Evolutionary conservation across 768 basidiomycete species (phyloP), one percentile per base, ranked within the genome.

Genomic region (Phaeotremella skinneri): DNA sequence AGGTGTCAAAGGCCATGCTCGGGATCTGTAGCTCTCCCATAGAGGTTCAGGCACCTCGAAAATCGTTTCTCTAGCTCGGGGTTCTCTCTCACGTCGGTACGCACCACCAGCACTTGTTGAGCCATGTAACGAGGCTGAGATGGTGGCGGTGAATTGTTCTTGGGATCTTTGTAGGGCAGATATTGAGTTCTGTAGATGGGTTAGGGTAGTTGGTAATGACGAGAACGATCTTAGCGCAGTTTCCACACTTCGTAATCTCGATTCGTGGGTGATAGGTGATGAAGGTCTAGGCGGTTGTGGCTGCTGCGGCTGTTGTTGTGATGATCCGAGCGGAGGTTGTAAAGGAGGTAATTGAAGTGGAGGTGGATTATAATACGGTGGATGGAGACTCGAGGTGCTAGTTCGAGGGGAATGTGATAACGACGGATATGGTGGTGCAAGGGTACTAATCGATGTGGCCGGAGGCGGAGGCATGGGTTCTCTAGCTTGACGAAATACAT

Each of bases 1-100:
- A 3, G 72, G 72, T 21, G 72, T 70, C 17, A 74, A 42, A 4
- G 72, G 72, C 72, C 72, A 74, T 4, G 69, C 72, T 37, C 67
- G 50, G 14, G 63, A 60, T 2, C 72, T 49, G 50, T 71, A 74
- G 39, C 50, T 61, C 5, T 71, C 68, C 69, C 67, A 69, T 1
- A 63, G 49, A 14, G 14, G 6, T 7, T 70, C 69, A 7, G 61
- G 30, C 6, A 73, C 52, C 1, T 64, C 66, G 34, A 55, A 31
- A 51, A 52, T 17, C 27, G 37, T 30, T 3, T 55, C 49, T 23
- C 25, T n/a, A 20, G 53, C 31, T 17, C 62, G 49, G 17, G n/a
- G 49, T 23, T 39, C 23, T 32, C 43, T 45, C 6, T 20, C 6
- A 7, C n/a, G n/a, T n/a, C n/a, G n/a, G n/a, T n/a, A n/a, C n/a